Conservation (phyloP, 1,139 yeast genomes). For the Lodderomyces theae region DNA sequence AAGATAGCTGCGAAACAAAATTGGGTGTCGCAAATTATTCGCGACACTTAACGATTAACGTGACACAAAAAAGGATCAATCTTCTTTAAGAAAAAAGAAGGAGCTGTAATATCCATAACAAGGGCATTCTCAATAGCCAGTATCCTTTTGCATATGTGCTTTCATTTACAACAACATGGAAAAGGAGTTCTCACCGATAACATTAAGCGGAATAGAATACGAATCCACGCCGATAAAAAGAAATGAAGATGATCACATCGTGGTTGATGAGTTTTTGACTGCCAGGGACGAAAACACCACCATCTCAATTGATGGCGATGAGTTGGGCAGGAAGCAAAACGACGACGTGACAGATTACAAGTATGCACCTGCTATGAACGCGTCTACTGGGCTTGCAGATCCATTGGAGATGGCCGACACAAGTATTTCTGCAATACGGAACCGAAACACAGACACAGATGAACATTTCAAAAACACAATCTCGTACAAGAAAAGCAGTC, state of each 20-base stretch:
- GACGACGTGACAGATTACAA: constrained; percentile 1
- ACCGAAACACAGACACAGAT: background rate
- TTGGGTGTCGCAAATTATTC: no score
- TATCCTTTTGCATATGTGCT: no score
- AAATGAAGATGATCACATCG: background rate
- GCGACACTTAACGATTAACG: no score
- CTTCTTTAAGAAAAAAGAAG: no score
- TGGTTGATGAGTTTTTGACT: constrained; percentile 6
- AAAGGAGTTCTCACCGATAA: constrained; percentile 10
- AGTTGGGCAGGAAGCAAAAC: background rate
- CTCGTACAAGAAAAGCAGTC: background rate
- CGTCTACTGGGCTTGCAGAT: constrained; percentile 19
- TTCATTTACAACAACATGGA: background rate
- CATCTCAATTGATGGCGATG: constrained; percentile 3
- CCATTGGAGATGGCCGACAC: constrained; percentile 44
- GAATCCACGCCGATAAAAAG: constrained; percentile 12
- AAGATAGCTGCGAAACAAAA: no score
- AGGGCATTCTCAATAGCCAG: no score
- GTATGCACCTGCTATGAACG: background rate
- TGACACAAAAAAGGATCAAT: no score
- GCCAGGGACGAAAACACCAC: constrained; percentile 5
- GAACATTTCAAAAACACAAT: background rate
- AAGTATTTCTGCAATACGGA: constrained; percentile 37
- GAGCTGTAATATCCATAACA: no score
- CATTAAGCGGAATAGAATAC: constrained; percentile 9